Evolutionary conservation across 1,284 basidiomycete genomes (phyloP).

Genomic region (Inonotus obliquus): DNA sequence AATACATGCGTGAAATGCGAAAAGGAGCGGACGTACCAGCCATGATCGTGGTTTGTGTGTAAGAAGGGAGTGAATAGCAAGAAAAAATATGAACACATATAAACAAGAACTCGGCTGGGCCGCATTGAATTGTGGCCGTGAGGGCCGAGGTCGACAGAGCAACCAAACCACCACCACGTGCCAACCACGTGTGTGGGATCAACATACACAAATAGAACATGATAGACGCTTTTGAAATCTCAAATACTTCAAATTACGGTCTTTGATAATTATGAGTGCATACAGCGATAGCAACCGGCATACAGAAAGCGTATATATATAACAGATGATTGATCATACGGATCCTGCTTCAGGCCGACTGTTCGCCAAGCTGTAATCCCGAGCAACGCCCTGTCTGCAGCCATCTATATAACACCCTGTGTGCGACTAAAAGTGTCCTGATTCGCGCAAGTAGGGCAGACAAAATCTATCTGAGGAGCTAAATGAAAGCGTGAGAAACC

Average conservation of each 20-base stretch:
- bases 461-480: constrained; percentile 42
- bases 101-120: neutral
- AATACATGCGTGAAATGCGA: too few species aligned
- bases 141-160: constrained; percentile 7
- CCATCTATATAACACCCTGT: too few species aligned
- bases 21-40: neutral
- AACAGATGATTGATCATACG: too few species aligned
- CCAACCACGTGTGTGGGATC: neutral
- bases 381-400: too few species aligned
- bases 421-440: neutral
- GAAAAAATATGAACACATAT: neutral
- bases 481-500: constrained; percentile 13
- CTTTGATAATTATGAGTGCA: neutral
- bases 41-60: constrained; percentile 7
- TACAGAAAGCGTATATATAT: too few species aligned
- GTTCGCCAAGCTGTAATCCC: too few species aligned
- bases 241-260: neutral
- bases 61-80: neutral
- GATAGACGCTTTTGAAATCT: neutral
- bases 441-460: constrained; percentile 36
- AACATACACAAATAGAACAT: neutral
- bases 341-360: too few species aligned
- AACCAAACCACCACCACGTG: neutral
- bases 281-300: neutral
- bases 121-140: neutral